Percentiles rank a stretch among this genome's conserved stretches.
Conservation (phyloP, 352 stramenopile species). For the Phytophthora fragariae region DNA sequence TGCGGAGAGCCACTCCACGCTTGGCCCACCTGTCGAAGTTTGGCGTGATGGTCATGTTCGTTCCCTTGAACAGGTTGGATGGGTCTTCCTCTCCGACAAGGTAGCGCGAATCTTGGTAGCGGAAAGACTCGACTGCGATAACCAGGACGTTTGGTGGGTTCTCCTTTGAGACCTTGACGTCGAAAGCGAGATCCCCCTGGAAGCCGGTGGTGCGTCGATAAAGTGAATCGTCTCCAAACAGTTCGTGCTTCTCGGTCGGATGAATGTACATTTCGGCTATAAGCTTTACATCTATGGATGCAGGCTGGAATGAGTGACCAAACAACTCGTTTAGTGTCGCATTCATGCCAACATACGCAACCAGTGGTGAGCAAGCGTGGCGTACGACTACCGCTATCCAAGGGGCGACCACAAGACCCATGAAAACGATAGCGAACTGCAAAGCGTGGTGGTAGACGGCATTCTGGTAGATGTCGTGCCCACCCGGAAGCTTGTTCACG, state of each 20-base stretch:
- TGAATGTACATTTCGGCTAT: conserved; percentile 23
- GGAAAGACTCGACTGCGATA: conserved; percentile 61
- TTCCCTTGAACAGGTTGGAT: conserved; percentile 45
- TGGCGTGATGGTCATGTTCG: conserved; percentile 45
- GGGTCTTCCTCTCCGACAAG: conserved; percentile 50
- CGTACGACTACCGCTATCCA: too few relatives aligned
- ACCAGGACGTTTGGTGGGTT: conserved; percentile 59
- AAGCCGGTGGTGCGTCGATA: conserved; percentile 44
- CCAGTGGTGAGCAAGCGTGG: conserved; percentile 10
- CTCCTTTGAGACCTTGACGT: conserved; percentile 40
- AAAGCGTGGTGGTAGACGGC: background rate
- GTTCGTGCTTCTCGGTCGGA: conserved; percentile 19
- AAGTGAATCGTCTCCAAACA: conserved; percentile 23
- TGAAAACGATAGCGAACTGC: conserved; percentile 1
- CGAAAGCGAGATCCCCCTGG: conserved; percentile 47
- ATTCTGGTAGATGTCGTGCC: background rate
- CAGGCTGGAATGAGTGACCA: conserved; percentile 8
- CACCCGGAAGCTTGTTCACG: background rate
- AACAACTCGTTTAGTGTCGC: conserved; percentile 27
- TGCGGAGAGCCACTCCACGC: conserved; percentile 53
- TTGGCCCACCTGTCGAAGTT: conserved; percentile 61
- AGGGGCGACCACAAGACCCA: too few relatives aligned
- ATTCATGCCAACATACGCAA: conserved; percentile 21
- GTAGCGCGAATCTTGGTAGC: conserved; percentile 58
- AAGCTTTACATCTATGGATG: too few relatives aligned